A percentile compares a stretch with the other conserved stretches of the same genome.
Conservation (phyloP, 805 yeast genomes). For the Monosporozyma unispora region DNA sequence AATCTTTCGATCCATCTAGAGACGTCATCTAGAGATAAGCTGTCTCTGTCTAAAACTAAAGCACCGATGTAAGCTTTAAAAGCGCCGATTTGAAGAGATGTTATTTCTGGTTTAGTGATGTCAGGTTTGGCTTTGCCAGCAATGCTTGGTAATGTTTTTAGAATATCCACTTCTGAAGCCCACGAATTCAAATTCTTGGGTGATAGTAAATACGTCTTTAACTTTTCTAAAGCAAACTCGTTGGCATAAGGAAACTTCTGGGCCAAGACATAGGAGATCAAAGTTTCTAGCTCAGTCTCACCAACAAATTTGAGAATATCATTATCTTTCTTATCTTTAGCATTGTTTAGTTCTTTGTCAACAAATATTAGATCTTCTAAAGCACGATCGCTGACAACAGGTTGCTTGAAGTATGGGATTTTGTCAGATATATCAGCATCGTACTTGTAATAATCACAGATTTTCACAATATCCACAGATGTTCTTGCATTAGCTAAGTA, state of each 20-base stretch:
- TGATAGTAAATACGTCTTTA: not conserved
- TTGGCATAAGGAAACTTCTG: conserved; percentile 50
- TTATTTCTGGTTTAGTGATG: conserved; percentile 30
- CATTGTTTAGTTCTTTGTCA: conserved; percentile 8
- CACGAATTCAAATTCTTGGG: not conserved
- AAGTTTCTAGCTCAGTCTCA: conserved; percentile 61
- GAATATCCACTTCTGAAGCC: not conserved
- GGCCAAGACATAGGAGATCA: conserved; percentile 53
- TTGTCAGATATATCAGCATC: conserved; percentile 1
- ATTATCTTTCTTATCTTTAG: conserved; percentile 3
- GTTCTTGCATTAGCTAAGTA: conserved; percentile 1
- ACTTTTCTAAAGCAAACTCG: conserved; percentile 52
- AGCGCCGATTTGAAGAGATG: conserved; percentile 54
- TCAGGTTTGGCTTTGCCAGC: conserved; percentile 18
- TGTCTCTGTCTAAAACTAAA: conserved; percentile 38
- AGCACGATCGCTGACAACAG: conserved; percentile 6
- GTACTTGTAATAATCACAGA: conserved; percentile 8
- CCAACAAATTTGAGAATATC: conserved; percentile 64
- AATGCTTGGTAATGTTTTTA: not conserved
- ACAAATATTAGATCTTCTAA: conserved; percentile 9
- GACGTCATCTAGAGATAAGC: conserved; percentile 33
- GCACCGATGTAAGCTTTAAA: conserved; percentile 91
- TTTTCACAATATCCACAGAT: conserved; percentile 3
- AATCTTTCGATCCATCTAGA: conserved; percentile 43
- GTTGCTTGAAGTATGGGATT: conserved; percentile 6